phyloP scores from a whole-genome alignment of 1,284 basidiomycete genomes.

The Peniophora sp. region DNA sequence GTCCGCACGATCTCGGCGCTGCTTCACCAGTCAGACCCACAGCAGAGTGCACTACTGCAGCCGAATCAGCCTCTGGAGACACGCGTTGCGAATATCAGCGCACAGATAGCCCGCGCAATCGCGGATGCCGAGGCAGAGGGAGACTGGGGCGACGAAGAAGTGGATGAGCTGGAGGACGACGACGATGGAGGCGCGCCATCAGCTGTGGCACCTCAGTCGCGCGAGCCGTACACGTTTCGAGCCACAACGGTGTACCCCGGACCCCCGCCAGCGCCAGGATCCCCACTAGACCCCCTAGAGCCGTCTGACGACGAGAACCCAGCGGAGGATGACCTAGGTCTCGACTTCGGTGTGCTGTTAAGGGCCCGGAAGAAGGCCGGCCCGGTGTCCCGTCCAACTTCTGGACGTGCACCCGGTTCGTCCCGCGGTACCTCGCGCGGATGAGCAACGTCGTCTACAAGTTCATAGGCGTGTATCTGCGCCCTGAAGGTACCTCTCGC shows the following conservation, averaged over 20 bases:
- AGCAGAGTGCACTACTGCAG: not conserved
- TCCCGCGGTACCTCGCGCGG: not conserved
- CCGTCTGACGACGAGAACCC: conserved; percentile 43
- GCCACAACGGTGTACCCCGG: no score
- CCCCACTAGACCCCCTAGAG: no score
- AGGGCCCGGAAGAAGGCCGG: conserved; percentile 10
- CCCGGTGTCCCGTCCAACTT: conserved; percentile 6
- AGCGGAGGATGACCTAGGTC: conserved; percentile 22
- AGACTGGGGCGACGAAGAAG: conserved; percentile 11
- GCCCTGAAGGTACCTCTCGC: no score
- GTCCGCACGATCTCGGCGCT: conserved; percentile 64
- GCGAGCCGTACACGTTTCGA: no score
- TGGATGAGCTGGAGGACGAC: conserved; percentile 13
- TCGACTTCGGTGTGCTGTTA: conserved; percentile 9
- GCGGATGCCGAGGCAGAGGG: conserved; percentile 34
- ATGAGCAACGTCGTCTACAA: not conserved
- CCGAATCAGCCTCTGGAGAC: conserved; percentile 44
- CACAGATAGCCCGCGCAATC: conserved; percentile 67
- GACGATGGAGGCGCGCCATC: conserved; percentile 8
- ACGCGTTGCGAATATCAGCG: conserved; percentile 61
- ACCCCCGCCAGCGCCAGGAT: no score
- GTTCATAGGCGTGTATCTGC: no score
- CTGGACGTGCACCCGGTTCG: no score
- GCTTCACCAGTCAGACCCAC: conserved; percentile 35
- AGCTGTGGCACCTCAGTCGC: no score